Evolutionary conservation across 768 basidiomycete genomes (phyloP).

Genomic region (Mycena capillaripes): DNA sequence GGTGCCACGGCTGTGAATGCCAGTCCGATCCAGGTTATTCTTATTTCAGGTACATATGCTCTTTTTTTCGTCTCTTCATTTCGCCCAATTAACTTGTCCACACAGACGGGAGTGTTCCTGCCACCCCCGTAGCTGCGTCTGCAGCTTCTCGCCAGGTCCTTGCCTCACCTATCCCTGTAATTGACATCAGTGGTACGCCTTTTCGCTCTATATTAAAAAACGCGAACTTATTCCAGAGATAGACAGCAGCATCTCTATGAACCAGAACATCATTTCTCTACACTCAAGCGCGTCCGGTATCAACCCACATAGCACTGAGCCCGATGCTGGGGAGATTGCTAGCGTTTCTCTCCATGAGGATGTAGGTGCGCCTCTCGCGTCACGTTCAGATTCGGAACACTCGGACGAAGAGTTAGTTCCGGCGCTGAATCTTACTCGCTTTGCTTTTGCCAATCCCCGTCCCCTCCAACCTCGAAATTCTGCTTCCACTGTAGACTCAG

Average conservation of each 20-base stretch:
- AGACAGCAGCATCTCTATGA: slow-evolving; percentile 33
- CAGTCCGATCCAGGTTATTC: slow-evolving; percentile 7
- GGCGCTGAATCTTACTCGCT: slow-evolving; percentile 51
- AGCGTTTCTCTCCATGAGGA: not conserved
- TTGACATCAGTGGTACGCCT: slow-evolving; percentile 41
- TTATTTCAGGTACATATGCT: slow-evolving; percentile 27
- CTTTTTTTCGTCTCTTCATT: not conserved
- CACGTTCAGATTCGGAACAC: slow-evolving; percentile 16
- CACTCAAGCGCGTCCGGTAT: slow-evolving; percentile 8
- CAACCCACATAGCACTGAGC: not conserved
- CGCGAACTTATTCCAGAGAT: not conserved
- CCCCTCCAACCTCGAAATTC: slow-evolving; percentile 21
- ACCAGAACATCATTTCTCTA: slow-evolving; percentile 20
- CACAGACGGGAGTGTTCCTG: slow-evolving; percentile 24
- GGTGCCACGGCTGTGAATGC: not conserved
- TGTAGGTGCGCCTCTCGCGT: not conserved
- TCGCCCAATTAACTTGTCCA: not conserved
- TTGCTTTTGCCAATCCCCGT: slow-evolving; percentile 50
- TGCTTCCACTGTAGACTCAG: slow-evolving; percentile 34
- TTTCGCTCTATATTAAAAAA: not conserved
- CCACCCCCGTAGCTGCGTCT: slow-evolving; percentile 9
- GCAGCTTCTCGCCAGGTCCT: not conserved
- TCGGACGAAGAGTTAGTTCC: slow-evolving; percentile 44
- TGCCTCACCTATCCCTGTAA: slow-evolving; percentile 24
- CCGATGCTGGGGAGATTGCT: not conserved